phyloP scores from a whole-genome alignment of 306 rosid species.

The Sicyos edulis region DNA sequence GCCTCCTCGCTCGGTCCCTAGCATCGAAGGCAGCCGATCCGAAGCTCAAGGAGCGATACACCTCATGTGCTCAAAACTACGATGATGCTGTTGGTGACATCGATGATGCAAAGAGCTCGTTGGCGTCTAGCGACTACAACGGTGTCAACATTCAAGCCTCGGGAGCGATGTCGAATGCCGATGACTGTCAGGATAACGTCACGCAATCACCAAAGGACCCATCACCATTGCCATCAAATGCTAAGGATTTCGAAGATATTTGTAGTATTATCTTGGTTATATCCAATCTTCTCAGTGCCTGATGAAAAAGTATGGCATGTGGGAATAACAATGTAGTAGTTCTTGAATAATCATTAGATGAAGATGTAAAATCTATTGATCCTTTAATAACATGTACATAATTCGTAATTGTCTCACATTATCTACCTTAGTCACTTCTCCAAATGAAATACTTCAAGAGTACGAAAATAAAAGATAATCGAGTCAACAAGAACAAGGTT shows the following conservation, averaged over 20 bases:
- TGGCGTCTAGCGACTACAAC: not conserved
- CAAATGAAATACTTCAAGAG: too few relatives aligned
- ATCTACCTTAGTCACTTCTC: too few relatives aligned
- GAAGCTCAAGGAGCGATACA: not conserved
- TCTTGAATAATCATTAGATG: too few relatives aligned
- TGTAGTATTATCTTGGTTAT: conserved; percentile 9
- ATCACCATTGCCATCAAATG: not conserved
- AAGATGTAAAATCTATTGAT: too few relatives aligned
- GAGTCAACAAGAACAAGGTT: too few relatives aligned
- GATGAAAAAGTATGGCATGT: not conserved
- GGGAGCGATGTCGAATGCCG: not conserved
- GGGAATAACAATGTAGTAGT: too few relatives aligned
- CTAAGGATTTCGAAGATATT: not conserved
- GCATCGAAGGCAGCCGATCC: not conserved
- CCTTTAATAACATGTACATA: too few relatives aligned
- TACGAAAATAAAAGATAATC: too few relatives aligned
- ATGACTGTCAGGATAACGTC: not conserved
- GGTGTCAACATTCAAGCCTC: not conserved
- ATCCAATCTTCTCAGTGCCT: not conserved
- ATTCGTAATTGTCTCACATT: too few relatives aligned
- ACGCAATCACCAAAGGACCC: not conserved
- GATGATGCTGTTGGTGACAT: not conserved
- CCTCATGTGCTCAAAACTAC: not conserved
- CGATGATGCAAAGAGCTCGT: not conserved
- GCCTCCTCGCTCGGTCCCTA: not conserved